Evolutionary conservation across 208 protist genomes (phyloP), one percentile per base, ranked within the genome.

Genomic region (Trypanosoma cruzi): DNA sequence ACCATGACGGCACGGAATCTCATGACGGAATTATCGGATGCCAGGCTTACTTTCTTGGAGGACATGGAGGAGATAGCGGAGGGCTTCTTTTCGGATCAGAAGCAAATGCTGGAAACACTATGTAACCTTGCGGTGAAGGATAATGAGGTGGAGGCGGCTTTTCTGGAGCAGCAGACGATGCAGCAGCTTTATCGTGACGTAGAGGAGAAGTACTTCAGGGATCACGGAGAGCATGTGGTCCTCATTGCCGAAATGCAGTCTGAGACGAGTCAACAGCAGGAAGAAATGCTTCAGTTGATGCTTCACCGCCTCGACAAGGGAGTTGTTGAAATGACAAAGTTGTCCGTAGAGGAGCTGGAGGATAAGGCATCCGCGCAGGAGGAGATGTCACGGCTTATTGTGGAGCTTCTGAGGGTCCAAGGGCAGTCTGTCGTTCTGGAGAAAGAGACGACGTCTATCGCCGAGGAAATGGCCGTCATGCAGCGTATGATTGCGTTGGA

Each of bases 401-500:
- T 50, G 2, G 81, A 86, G 34, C 57, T 86, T 20, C 18, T 77
- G 54, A 81, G 75, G 50, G 59, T 80, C 42, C 73, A 82, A 50
- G 24, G 50, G 46, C 48, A 72, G 13, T 77, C 77, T n/a, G 37
- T 60, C 4, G 52, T 50, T 31, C 55, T 77, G 13, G 67, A 77
- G 40, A 69, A 63, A 22, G 57, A 73, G 46, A 79, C 68, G 4
- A 65, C 62, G n/a, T 64, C 73, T 14, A 75, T 78, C 22, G 40
- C 55, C 13, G 40, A 75, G 28, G 59, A 73, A 40, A 57, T 62
- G 2, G 68, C 68, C 34, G 55, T 62, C 4, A 61, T 93, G 46
- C 71, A 70, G 42, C 84, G 84, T 3, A 52, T 77, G 14, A 82
- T 84, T 18, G 73, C 71, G 14, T 61, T 93, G 4, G 87, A 93